These are phyloP conservation scores for Citrus inodora DNA, from an alignment of 345 rosid species.

Conservation along the genomic window DNA sequence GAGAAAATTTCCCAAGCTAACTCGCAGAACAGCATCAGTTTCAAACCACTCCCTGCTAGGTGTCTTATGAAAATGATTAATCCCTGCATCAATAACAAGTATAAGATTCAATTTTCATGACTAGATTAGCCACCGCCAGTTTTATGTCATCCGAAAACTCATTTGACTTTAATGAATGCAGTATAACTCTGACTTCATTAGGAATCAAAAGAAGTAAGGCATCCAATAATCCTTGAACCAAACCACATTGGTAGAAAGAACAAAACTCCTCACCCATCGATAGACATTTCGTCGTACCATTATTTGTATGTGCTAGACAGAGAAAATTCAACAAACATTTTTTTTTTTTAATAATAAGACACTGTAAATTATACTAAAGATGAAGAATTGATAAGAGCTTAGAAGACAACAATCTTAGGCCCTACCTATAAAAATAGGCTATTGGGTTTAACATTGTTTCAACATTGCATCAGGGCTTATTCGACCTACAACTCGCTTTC, in stretches of 20 bases:
- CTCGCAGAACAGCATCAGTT: conserved; percentile 95
- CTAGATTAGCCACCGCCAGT: neutral
- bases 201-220: neutral
- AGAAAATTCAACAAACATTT: neutral
- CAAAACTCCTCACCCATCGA: neutral
- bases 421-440: neutral
- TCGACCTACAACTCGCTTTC: neutral
- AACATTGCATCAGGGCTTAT: neutral
- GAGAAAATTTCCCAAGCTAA: conserved; percentile 92
- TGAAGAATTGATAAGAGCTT: neutral
- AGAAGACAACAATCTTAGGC: neutral
- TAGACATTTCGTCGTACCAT: neutral
- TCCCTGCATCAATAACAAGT: conserved; percentile 55
- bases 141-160: neutral
- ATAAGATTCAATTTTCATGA: neutral
- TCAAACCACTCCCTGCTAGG: conserved; percentile 97
- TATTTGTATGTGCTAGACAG: neutral
- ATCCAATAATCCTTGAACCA: neutral
- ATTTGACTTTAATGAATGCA: neutral
- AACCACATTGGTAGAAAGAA: neutral
- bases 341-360: too few relatives aligned
- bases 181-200: neutral
- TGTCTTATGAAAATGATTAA: conserved; percentile 82
- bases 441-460: neutral
- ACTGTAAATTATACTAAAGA: too few relatives aligned